phyloP scores from a whole-genome alignment of 2,329 filamentous ascomycete species.

The Scopulariopsis brevicaulis region DNA sequence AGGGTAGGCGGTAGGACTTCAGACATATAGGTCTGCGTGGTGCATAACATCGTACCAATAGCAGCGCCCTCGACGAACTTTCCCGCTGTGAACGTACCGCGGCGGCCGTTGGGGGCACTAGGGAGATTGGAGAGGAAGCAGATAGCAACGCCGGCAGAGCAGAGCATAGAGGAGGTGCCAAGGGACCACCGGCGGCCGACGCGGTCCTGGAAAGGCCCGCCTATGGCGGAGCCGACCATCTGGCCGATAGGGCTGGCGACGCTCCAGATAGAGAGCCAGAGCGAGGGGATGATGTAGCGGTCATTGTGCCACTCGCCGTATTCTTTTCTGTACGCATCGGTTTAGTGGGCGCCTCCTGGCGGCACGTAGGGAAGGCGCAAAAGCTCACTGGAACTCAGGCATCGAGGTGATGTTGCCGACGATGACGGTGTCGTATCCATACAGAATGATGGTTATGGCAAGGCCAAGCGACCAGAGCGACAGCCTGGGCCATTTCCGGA shows the following conservation, averaged over 20 bases:
- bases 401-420: conserved; percentile 19
- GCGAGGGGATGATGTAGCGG: conserved; percentile 24
- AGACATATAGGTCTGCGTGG: conserved; percentile 34
- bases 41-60: conserved; percentile 30
- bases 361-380: neutral
- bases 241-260: conserved; percentile 24
- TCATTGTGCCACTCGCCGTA: conserved; percentile 19
- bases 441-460: conserved; percentile 13
- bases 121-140: conserved; percentile 13
- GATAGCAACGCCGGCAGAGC: conserved; percentile 21
- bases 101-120: conserved; percentile 10
- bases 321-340: conserved; percentile 11
- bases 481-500: neutral
- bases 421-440: conserved; percentile 17
- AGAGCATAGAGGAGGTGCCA: conserved; percentile 21
- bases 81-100: conserved; percentile 28
- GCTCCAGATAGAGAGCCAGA: conserved; percentile 32
- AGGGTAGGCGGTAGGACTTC: conserved; percentile 33
- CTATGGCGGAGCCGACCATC: conserved; percentile 22
- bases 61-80: conserved; percentile 31
- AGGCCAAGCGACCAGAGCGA: neutral
- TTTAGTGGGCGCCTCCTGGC: neutral
- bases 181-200: conserved; percentile 24
- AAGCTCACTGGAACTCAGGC: conserved; percentile 16
- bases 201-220: conserved; percentile 26